Base-by-base conservation (phyloP, 352 stramenopile species). In the Aphanomyces invadans region DNA sequence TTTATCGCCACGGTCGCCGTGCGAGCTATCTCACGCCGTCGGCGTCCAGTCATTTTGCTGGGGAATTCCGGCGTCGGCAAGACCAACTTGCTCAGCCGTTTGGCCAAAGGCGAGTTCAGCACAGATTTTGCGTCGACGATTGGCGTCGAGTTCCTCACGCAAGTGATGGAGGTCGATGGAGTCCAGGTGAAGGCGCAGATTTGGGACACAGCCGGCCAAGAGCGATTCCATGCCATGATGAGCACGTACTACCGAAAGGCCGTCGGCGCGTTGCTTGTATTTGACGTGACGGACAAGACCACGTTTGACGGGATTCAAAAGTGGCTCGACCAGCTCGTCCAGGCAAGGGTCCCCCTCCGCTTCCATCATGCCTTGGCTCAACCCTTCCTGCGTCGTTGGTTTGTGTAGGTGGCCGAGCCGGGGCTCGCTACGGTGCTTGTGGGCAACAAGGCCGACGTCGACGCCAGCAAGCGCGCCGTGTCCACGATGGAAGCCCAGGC, bases 161-260 rank as follows among this genome's bases (percentile, higher is more conserved):
- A 94, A 65, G 64, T 75, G n/a, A 82, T 89, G 32, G 73, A 80
- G 17, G 74, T 92, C 51, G 79, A 91, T 36, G 76, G 77, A 28
- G 63, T 68, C 3, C 82, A 86, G 23, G 78, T 95, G 28, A 94
- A 94, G 69, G 85, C 85, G 0, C 81, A 94, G 67, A 95, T 95
- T 65, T 95, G 87, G 87, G 87, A 95, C 62, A 95, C 86, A 0
- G 86, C 86, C 3, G 55, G 86, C 1, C 86, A 93, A 32, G 86
- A 95, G 68, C 81, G 83, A 29, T 95, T 91, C 74, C 83, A 90
- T 56, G 79, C 83, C 17, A 95, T 94, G 83, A 93, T 93, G 85
- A 77, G 81, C 10, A 94, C 87, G 3, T 95, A 94, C 71, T 95
- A 95, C 64, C 81, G 87, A 45, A 93, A 91, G 62, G 80, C 82